Base-by-base conservation (phyloP, 768 basidiomycete genomes). In the Russula sp. region DNA sequence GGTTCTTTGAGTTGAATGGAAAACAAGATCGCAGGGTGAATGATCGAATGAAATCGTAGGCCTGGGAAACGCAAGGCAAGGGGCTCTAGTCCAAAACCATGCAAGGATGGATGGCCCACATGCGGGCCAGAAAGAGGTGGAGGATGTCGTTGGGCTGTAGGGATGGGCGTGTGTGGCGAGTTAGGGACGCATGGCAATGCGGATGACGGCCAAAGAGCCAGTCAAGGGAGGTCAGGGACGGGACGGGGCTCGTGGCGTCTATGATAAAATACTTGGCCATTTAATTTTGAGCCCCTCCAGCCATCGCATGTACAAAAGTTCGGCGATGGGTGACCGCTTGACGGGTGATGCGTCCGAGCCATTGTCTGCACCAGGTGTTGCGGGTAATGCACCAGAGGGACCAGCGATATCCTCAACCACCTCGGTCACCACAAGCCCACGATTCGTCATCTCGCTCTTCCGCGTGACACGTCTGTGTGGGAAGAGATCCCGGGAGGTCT, bases 301-400 rank as follows among this genome's bases (percentile, higher is more conserved):
- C 95, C 96, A 98, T 54, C 96, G 85, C 82, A 95, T 87, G 73
- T 98, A 98, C n/a, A 98, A 77, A 66, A 98, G 81, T 73, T 98
- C 96, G 22, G 94, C 91, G 34, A 98, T 94, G 6, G 95, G 94
- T 59, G 92, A 94, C 73, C 87, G 89, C 66, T 84, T 82, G 58
- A 78, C 66, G 1, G 73, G 68, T 6, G 73, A 63, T 49, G 69
- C 66, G 0, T 70, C 65, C 27, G 72, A 62, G 32, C 49, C 56
- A 54, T 51, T 51, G n/a, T 56, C 64, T 58, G 73, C 9, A 77
- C 64, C 5, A 81, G 80, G 49, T 80, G 73, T 6, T 11, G 81
- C 79, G 3, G 82, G 70, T 42, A 40, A 39, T 7, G 42, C 40
- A 0, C 47, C 44, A 39, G 63, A 64, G 4, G 58, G 40, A 5